A percentile compares a stretch with the other conserved stretches of the same genome.
These are phyloP conservation scores for Solanum pennellii DNA, from an alignment of 257 asterid species.

Conservation along the genomic window DNA sequence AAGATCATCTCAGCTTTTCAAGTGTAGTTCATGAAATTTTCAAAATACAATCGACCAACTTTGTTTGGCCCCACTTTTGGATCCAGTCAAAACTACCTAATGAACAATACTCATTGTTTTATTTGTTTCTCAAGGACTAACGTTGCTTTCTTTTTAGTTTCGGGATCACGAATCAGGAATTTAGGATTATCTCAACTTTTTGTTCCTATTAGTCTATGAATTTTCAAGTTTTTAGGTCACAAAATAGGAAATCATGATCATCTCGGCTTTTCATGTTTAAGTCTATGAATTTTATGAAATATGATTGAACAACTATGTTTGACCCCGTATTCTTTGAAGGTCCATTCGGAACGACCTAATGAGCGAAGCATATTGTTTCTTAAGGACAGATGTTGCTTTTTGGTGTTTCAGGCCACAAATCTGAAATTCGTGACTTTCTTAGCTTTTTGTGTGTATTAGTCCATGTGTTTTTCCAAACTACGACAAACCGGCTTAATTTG, in stretches of 20 bases:
- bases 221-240: neutral
- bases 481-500: neutral
- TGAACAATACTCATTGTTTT: neutral
- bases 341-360: neutral
- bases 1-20: neutral
- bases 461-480: neutral
- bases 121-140: neutral
- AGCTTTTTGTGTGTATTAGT: neutral
- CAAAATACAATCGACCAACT: neutral
- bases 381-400: neutral
- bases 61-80: neutral
- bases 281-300: neutral
- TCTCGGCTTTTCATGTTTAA: neutral
- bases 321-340: neutral
- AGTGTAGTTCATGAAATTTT: neutral
- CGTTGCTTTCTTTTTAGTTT: neutral
- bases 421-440: neutral
- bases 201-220: neutral
- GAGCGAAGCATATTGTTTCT: neutral
- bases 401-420: neutral
- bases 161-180: neutral
- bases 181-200: neutral
- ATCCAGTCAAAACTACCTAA: neutral
- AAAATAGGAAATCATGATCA: neutral
- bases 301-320: neutral